Percentiles rank a stretch among this genome's conserved stretches.
Conservation (phyloP, 2,329 filamentous ascomycete genomes). For the Aspergillus udagawae region DNA sequence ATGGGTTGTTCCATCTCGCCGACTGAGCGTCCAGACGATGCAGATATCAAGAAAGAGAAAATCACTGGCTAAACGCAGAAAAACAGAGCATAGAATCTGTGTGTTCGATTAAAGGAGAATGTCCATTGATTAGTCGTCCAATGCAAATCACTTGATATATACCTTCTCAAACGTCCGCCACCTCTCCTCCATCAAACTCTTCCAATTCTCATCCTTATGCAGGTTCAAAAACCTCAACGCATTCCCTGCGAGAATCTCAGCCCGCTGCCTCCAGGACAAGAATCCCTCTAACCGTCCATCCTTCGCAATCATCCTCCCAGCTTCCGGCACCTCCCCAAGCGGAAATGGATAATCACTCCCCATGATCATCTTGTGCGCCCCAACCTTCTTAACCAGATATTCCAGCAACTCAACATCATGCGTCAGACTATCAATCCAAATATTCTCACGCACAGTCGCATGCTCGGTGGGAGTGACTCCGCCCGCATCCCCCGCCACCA, state of each 20-base stretch:
- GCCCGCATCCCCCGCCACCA: slow-evolving; percentile 7
- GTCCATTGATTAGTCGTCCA: not conserved
- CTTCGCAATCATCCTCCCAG: slow-evolving; percentile 14
- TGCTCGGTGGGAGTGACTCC: slow-evolving; percentile 8
- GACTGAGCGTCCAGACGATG: not conserved
- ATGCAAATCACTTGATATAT: not conserved
- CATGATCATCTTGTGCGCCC: slow-evolving; percentile 13
- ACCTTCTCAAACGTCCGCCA: slow-evolving; percentile 4
- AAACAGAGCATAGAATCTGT: not conserved
- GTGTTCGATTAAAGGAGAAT: not conserved
- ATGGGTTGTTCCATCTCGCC: slow-evolving; percentile 1
- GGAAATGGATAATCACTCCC: slow-evolving; percentile 21
- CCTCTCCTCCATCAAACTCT: not conserved
- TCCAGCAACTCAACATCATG: slow-evolving; percentile 17
- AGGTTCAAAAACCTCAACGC: slow-evolving; percentile 15
- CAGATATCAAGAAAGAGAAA: not conserved
- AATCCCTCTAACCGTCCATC: slow-evolving; percentile 10
- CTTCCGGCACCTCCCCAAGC: slow-evolving; percentile 16
- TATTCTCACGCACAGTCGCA: slow-evolving; percentile 6
- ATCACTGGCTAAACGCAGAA: not conserved
- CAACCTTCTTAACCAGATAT: slow-evolving; percentile 18
- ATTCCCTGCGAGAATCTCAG: slow-evolving; percentile 16
- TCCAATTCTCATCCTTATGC: slow-evolving; percentile 6
- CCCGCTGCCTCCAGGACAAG: slow-evolving; percentile 9
- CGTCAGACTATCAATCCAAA: slow-evolving; percentile 14